A percentile compares a stretch with the other conserved stretches of the same genome.
phyloP scores from a whole-genome alignment of 176 grass and related monocot genomes.

The Oryza brachyantha region DNA sequence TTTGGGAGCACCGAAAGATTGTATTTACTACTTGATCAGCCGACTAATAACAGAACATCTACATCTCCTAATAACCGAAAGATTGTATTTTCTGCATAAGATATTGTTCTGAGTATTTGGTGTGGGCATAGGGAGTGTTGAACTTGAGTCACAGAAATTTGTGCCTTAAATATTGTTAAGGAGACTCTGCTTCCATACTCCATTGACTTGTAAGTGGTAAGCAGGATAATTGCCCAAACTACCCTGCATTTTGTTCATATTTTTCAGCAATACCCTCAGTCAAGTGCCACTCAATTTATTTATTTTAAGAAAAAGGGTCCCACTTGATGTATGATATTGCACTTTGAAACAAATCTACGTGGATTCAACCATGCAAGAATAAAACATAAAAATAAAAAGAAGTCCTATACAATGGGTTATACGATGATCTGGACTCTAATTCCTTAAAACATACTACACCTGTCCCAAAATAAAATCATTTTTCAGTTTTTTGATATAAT shows the following conservation, averaged over 20 bases:
- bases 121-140: background rate
- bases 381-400: background rate
- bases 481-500: too few relatives aligned
- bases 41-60: background rate
- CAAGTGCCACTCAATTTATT: background rate
- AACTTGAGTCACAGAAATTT: background rate
- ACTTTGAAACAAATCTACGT: conserved; percentile 3
- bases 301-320: background rate
- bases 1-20: background rate
- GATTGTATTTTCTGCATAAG: background rate
- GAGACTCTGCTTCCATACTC: background rate
- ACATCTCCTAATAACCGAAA: conserved; percentile 24
- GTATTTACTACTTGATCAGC: background rate
- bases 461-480: too few relatives aligned
- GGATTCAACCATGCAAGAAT: conserved; percentile 7
- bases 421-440: background rate
- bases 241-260: background rate
- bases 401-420: background rate
- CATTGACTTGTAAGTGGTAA: conserved; percentile 13
- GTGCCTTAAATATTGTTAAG: background rate
- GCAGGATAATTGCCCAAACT: background rate
- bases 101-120: conserved; percentile 6
- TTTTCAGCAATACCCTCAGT: background rate
- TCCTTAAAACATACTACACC: too few relatives aligned
- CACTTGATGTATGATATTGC: background rate